A percentile compares a stretch with the other conserved stretches of the same genome.
Conservation (phyloP, 2,329 filamentous ascomycete genomes). For the Ceratocystis albifundus region DNA sequence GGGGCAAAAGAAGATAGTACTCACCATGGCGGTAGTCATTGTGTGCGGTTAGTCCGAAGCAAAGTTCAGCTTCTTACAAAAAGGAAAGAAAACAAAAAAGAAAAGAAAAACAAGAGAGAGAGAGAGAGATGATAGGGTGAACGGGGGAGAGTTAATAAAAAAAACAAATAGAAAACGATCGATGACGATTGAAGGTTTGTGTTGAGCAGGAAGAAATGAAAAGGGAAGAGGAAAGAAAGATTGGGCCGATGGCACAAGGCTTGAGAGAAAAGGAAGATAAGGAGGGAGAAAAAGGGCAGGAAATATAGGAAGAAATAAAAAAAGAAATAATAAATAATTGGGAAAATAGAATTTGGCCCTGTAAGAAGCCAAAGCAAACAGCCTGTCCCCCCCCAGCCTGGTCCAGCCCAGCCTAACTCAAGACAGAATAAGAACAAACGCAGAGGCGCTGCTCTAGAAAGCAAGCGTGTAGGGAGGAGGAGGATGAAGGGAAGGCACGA, state of each 20-base stretch:
- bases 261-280: slow-evolving; percentile 14
- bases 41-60: slow-evolving; percentile 9
- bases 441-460: not conserved
- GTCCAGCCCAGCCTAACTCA: not conserved
- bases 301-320: slow-evolving; percentile 11
- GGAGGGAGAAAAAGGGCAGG: slow-evolving; percentile 8
- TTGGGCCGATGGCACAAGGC: slow-evolving; percentile 12
- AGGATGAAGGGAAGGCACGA: not conserved
- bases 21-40: slow-evolving; percentile 20
- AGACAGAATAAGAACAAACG: not conserved
- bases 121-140: slow-evolving; percentile 3
- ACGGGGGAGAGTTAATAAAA: slow-evolving; percentile 3
- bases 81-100: not conserved
- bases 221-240: slow-evolving; percentile 6
- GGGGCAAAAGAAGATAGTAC: slow-evolving; percentile 6
- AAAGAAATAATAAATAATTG: not conserved
- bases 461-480: not conserved
- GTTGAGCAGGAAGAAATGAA: slow-evolving; percentile 9
- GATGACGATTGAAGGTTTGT: slow-evolving; percentile 5
- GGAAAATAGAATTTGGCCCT: not conserved
- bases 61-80: not conserved
- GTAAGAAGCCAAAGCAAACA: not conserved
- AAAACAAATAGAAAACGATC: slow-evolving; percentile 4
- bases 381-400: not conserved
- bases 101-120: too few species aligned